A percentile compares a stretch with the other conserved stretches of the same genome.
Evolutionary conservation across 208 protist genomes (phyloP).

Genomic region (Leishmania gerbilli): DNA sequence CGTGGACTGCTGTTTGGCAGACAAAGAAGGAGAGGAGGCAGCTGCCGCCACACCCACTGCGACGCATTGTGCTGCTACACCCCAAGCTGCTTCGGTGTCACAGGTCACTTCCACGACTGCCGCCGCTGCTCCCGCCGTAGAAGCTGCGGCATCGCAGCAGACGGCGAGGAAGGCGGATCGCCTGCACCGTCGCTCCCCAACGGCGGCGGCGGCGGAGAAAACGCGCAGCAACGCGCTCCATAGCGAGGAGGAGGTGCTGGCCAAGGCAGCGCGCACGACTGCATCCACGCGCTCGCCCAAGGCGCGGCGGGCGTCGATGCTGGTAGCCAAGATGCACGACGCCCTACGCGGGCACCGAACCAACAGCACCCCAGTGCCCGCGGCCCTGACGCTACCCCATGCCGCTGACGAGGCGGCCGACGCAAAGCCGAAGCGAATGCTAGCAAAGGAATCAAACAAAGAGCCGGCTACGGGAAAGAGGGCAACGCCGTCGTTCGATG

Average conservation of each 20-base stretch:
- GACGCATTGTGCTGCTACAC: background rate
- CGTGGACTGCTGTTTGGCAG: slow-evolving; percentile 13
- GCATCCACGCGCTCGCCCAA: background rate
- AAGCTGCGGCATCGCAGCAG: background rate
- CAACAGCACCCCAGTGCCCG: background rate
- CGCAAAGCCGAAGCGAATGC: background rate
- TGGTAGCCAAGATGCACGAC: slow-evolving; percentile 4
- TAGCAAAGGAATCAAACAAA: background rate
- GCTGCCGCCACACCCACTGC: background rate
- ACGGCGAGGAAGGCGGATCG: background rate
- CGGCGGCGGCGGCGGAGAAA: background rate
- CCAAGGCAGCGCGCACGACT: background rate
- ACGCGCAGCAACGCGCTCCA: background rate
- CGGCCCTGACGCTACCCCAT: background rate
- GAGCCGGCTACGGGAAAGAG: background rate
- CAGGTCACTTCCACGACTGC: background rate
- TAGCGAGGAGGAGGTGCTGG: background rate
- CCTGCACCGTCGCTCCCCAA: slow-evolving; percentile 7
- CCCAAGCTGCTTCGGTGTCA: background rate
- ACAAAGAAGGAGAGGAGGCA: background rate
- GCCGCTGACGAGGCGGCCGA: background rate
- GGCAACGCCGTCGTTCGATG: background rate
- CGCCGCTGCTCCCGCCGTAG: background rate
- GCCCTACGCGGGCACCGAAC: background rate
- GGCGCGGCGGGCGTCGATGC: background rate